Percentiles rank a stretch among this genome's conserved stretches.
These are phyloP conservation scores for Gnaphalium uliginosum DNA, from an alignment of 129 eudicot genomes.

Conservation along the genomic window DNA sequence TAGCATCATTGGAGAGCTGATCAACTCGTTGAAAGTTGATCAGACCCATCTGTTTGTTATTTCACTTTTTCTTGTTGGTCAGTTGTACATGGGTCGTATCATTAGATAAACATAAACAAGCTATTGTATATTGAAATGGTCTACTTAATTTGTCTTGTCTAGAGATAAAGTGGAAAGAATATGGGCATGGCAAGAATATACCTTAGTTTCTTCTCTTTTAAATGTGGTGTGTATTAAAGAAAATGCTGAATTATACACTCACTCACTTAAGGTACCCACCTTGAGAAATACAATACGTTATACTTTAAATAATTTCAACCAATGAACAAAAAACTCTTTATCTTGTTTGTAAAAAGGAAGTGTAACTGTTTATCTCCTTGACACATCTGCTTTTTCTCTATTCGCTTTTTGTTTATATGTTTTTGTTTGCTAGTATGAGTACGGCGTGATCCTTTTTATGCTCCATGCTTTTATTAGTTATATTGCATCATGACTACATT, in stretches of 20 bases:
- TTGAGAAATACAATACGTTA: no score
- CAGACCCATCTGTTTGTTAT: not conserved
- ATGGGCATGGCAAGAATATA: not conserved
- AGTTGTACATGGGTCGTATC: not conserved
- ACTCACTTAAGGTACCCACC: no score
- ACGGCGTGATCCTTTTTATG: not conserved
- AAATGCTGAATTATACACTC: not conserved
- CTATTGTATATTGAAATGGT: not conserved
- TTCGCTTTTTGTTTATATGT: not conserved
- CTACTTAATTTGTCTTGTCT: not conserved
- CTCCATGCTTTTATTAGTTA: conserved; percentile 5
- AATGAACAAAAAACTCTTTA: not conserved
- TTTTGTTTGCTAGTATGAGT: not conserved
- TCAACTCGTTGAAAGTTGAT: not conserved
- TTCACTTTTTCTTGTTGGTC: not conserved
- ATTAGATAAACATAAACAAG: not conserved
- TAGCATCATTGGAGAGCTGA: not conserved
- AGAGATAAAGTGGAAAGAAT: not conserved
- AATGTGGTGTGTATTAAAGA: not conserved
- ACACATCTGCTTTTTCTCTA: not conserved
- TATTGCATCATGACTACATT: not conserved
- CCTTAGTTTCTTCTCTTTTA: not conserved
- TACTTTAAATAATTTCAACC: no score
- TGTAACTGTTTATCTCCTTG: not conserved
- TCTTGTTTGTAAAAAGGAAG: not conserved